Evolutionary conservation across 2,329 filamentous ascomycete species (phyloP).

Genomic region (Aspergillus luchuensis): DNA sequence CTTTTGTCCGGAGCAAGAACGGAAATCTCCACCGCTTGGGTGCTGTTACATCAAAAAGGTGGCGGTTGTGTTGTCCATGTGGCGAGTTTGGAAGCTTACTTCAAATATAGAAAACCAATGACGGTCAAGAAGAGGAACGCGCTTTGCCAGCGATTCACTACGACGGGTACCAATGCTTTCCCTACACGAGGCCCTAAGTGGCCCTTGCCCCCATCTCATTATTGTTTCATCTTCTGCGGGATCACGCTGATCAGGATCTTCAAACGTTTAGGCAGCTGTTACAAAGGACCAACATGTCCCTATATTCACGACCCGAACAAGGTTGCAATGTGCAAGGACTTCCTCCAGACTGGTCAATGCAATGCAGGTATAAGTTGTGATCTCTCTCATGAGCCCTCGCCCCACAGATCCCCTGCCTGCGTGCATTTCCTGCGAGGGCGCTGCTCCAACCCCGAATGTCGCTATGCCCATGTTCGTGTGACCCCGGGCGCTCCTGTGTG

Average conservation of each 20-base stretch:
- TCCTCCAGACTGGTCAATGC: conserved; percentile 78
- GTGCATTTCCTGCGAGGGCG: conserved; percentile 87
- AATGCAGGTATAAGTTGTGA: conserved; percentile 77
- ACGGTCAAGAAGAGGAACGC: conserved; percentile 69
- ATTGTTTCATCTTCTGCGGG: conserved; percentile 21
- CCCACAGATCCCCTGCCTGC: conserved; percentile 84
- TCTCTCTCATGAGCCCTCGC: conserved; percentile 81
- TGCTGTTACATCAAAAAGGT: conserved; percentile 75
- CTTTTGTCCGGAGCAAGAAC: conserved; percentile 81
- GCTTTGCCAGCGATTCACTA: conserved; percentile 67
- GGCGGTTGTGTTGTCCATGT: conserved; percentile 44
- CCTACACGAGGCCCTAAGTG: conserved; percentile 24
- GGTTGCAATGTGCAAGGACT: conserved; percentile 87
- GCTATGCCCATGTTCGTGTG: conserved; percentile 81
- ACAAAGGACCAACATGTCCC: conserved; percentile 76
- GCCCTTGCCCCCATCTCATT: conserved; percentile 17
- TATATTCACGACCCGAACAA: conserved; percentile 83
- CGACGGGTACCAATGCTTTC: conserved; percentile 54
- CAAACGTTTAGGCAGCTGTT: conserved; percentile 71
- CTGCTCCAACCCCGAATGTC: conserved; percentile 83
- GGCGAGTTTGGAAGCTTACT: conserved; percentile 22
- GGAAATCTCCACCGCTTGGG: conserved; percentile 82
- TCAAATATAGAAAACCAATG: conserved; percentile 40
- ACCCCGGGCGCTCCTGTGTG: conserved; percentile 79
- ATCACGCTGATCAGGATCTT: conserved; percentile 35